Evolutionary conservation across 345 rosid species (phyloP), one percentile per base, ranked within the genome.

Genomic region (Pistacia atlantica): DNA sequence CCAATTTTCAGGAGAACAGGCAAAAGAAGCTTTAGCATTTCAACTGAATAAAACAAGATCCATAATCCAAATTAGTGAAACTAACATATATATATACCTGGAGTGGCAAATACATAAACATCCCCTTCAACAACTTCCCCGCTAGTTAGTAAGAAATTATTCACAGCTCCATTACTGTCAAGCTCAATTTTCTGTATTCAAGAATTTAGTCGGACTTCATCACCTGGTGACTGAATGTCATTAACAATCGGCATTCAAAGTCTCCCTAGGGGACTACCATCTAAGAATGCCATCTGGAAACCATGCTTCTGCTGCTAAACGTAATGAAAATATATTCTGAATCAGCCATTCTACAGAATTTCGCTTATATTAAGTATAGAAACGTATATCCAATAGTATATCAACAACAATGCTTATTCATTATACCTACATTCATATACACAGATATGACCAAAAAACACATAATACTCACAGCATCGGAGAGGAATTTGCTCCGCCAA

Each of bases 201-300:
- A 22, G 25, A 22, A 22, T 22, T 22, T 22, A 22, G 25, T 22
- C 25, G 25, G 25, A 22, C 25, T 22, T 22, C 25, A 22, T 22
- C 25, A 22, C 25, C 25, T 22, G 88, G 65, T 61, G 97, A 91
- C 28, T 78, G 84, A 74, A 95, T 87, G 83, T 91, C 95, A 71
- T 93, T 86, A 70, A 86, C 93, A 20, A 93, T 80, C 6, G 98
- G 98, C 92, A 82, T 84, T 82, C 97, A 93, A 54, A 92, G 98
- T 80, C 99, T 90, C 86, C 93, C 97, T 0, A 97, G 97, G 57
- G 98, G 99, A 77, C 90, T 95, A 65, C 97, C 98, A 89, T 95
- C 98, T 82, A 95, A 89, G 80, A 95, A 95, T 63, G 98, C 99
- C 95, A 95, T 93, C 85, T 95, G 93, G 17, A 97, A 95, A 70